A percentile compares a stretch with the other conserved stretches of the same genome.
These are phyloP conservation scores for Asparagopsis taxiformis DNA, from an alignment of 31 red algal genomes.

Conservation along the genomic window DNA sequence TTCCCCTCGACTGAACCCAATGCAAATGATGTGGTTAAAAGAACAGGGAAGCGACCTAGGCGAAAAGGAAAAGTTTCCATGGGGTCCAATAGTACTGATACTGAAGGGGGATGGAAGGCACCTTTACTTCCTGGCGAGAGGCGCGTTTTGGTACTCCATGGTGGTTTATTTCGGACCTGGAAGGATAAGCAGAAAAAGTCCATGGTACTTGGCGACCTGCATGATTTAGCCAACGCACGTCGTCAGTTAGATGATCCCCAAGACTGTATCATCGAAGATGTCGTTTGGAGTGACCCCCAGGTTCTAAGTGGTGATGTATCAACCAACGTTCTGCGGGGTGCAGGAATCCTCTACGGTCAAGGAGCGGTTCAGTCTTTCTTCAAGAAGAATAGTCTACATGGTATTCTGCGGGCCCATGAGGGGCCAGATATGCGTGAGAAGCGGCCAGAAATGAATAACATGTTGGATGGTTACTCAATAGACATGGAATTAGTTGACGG, in stretches of 20 bases:
- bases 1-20: not conserved
- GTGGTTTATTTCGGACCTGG: constrained; percentile 69
- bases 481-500: constrained; percentile 64
- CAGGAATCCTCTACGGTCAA: constrained; percentile 69
- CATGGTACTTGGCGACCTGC: constrained; percentile 47
- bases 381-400: constrained; percentile 50
- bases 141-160: constrained; percentile 74
- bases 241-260: constrained; percentile 52
- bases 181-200: constrained; percentile 12
- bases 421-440: constrained; percentile 87
- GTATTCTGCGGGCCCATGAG: constrained; percentile 85
- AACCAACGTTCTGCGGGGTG: constrained; percentile 64
- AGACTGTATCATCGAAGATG: constrained; percentile 63
- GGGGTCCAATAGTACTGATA: not conserved
- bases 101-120: constrained; percentile 30
- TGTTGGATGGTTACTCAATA: constrained; percentile 65
- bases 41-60: not conserved
- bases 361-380: constrained; percentile 66
- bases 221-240: constrained; percentile 25
- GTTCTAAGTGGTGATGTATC: constrained; percentile 32
- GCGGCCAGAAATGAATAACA: constrained; percentile 64
- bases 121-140: constrained; percentile 49
- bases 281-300: constrained; percentile 80
- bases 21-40: not conserved
- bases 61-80: not conserved